Percentiles rank a stretch among this genome's conserved stretches.
These are phyloP conservation scores for Paramarasmius palmivorus DNA, from an alignment of 1,284 basidiomycete species.

Conservation along the genomic window DNA sequence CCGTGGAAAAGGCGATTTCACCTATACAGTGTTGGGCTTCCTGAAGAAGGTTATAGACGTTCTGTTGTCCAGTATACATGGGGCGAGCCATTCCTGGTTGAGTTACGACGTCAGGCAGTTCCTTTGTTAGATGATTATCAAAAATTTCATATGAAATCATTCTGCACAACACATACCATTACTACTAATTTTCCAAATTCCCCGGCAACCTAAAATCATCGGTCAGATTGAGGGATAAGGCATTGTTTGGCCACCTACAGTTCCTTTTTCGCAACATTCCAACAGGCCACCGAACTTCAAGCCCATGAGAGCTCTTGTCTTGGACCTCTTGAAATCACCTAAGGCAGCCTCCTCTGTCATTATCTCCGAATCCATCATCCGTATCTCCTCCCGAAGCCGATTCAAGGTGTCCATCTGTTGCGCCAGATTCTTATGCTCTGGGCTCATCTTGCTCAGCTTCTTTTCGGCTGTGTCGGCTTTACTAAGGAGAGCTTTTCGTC, in stretches of 20 bases:
- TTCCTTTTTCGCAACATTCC: constrained; percentile 86
- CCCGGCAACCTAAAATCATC: constrained; percentile 65
- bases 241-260: constrained; percentile 37
- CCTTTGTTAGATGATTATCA: constrained; percentile 38
- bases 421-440: constrained; percentile 86
- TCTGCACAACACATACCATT: constrained; percentile 44
- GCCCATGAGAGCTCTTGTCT: constrained; percentile 72
- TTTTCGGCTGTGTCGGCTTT: constrained; percentile 89
- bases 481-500: constrained; percentile 64
- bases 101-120: constrained; percentile 81
- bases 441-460: constrained; percentile 89
- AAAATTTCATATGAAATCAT: neutral
- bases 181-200: constrained; percentile 82
- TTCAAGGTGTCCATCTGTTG: constrained; percentile 79
- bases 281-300: constrained; percentile 88
- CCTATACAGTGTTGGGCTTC: constrained; percentile 65
- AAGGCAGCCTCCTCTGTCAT: constrained; percentile 81
- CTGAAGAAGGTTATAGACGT: constrained; percentile 58
- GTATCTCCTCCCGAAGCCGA: constrained; percentile 77
- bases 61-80: constrained; percentile 67
- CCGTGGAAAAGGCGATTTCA: constrained; percentile 55
- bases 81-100: constrained; percentile 79
- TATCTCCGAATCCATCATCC: constrained; percentile 81
- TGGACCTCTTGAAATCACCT: constrained; percentile 83
- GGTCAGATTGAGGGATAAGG: constrained; percentile 9